Evolutionary conservation across 2,329 filamentous ascomycete genomes (phyloP).

Genomic region (Diaporthe batatas): DNA sequence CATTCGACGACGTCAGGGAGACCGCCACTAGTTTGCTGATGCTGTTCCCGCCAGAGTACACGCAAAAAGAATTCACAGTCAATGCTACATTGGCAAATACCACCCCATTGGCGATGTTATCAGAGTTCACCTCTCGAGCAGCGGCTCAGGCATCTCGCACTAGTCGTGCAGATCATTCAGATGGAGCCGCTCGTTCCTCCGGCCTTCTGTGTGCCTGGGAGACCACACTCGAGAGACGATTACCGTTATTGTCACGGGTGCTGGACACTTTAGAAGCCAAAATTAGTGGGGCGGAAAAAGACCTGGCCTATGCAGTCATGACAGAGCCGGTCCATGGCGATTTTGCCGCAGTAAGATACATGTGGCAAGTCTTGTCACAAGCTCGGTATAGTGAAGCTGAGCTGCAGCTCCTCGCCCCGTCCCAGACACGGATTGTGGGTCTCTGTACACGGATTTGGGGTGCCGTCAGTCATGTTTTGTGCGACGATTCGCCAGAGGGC

Average conservation of each 20-base stretch:
- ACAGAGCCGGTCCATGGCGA: slow-evolving; percentile 77
- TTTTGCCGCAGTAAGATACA: slow-evolving; percentile 75
- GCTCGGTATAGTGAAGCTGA: slow-evolving; percentile 55
- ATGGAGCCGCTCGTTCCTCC: slow-evolving; percentile 85
- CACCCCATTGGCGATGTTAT: slow-evolving; percentile 54
- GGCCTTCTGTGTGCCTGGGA: slow-evolving; percentile 76
- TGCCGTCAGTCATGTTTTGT: slow-evolving; percentile 82
- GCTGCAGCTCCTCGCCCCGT: slow-evolving; percentile 51
- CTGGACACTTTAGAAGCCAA: slow-evolving; percentile 74
- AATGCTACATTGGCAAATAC: slow-evolving; percentile 34
- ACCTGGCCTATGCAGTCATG: slow-evolving; percentile 76
- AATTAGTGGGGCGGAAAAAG: slow-evolving; percentile 70
- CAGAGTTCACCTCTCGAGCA: slow-evolving; percentile 64
- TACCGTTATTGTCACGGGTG: slow-evolving; percentile 69
- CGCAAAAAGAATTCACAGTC: slow-evolving; percentile 44
- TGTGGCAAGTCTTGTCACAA: slow-evolving; percentile 65
- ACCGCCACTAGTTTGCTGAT: slow-evolving; percentile 65
- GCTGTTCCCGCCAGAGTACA: slow-evolving; percentile 59
- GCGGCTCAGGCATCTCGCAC: slow-evolving; percentile 75
- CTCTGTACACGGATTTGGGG: slow-evolving; percentile 81
- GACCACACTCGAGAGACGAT: slow-evolving; percentile 55
- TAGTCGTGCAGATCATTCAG: slow-evolving; percentile 90
- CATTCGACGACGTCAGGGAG: slow-evolving; percentile 90
- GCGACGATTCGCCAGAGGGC: slow-evolving; percentile 94
- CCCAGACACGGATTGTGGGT: slow-evolving; percentile 69